A percentile compares a stretch with the other conserved stretches of the same genome.
These are phyloP conservation scores for Pezicula radicicola DNA, from an alignment of 2,329 filamentous ascomycete genomes.

Conservation along the genomic window DNA sequence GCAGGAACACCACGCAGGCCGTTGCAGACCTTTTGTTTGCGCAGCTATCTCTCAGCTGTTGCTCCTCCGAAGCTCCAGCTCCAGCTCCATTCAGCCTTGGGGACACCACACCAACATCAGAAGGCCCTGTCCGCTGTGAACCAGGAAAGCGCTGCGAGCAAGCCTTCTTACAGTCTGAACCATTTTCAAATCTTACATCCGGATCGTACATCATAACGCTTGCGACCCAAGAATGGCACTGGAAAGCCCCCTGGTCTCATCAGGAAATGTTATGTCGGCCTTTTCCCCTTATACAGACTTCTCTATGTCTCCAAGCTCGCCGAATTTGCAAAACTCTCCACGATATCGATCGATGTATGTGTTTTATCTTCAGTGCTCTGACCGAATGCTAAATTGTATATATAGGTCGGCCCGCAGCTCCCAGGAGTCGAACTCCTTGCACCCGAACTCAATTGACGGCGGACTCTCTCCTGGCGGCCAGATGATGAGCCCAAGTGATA, in stretches of 20 bases:
- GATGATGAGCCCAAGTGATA: constrained; percentile 62
- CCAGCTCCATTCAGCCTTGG: constrained; percentile 18
- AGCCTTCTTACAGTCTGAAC: neutral
- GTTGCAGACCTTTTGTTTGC: neutral
- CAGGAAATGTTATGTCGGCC: constrained; percentile 51
- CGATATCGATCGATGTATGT: constrained; percentile 52
- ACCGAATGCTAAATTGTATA: constrained; percentile 7
- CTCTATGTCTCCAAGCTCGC: constrained; percentile 50
- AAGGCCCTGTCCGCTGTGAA: constrained; percentile 8
- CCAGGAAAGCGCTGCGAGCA: neutral
- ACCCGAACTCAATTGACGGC: constrained; percentile 43
- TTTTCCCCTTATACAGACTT: constrained; percentile 54
- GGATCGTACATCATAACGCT: constrained; percentile 7
- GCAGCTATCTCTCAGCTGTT: neutral
- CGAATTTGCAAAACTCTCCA: constrained; percentile 38
- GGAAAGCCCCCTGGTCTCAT: constrained; percentile 60
- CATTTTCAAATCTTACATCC: constrained; percentile 10
- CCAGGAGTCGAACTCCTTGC: constrained; percentile 46
- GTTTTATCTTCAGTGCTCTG: neutral
- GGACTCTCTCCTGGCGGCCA: constrained; percentile 28
- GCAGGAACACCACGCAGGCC: neutral
- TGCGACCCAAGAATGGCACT: constrained; percentile 47
- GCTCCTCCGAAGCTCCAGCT: neutral
- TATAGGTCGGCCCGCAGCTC: constrained; percentile 41
- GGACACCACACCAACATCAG: constrained; percentile 17